Evolutionary conservation across 352 stramenopile genomes (phyloP).

Genomic region (Phytophthora palmivora): DNA sequence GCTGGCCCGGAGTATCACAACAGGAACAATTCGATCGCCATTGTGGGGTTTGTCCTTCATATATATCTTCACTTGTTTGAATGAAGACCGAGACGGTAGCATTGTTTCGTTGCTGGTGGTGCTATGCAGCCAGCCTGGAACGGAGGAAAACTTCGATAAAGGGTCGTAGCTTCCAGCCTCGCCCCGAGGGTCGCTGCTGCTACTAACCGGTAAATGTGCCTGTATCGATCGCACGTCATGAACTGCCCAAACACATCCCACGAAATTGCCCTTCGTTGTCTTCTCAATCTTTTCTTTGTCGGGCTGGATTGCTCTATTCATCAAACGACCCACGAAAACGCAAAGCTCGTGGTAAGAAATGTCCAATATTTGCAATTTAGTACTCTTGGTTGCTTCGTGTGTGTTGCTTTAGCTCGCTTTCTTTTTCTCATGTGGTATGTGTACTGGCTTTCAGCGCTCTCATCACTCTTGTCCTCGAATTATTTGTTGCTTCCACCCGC

Average conservation of each 20-base stretch:
- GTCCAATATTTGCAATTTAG: background rate
- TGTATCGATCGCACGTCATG: conserved; percentile 4
- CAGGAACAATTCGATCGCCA: conserved; percentile 6
- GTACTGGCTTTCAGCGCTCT: background rate
- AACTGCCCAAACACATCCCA: background rate
- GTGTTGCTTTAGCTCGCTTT: background rate
- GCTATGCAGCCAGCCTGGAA: background rate
- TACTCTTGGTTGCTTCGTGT: background rate
- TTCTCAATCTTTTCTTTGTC: conserved; percentile 4
- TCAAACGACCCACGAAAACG: background rate
- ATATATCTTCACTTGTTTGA: background rate
- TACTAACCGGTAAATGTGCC: too few species aligned
- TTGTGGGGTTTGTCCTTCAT: conserved; percentile 12
- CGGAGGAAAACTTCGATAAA: background rate
- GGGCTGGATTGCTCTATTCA: background rate
- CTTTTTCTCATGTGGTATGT: background rate
- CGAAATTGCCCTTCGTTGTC: background rate
- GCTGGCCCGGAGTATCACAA: conserved; percentile 5
- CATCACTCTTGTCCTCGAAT: conserved; percentile 1
- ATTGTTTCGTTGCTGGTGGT: background rate
- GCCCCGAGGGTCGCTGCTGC: too few species aligned
- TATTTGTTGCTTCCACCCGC: background rate
- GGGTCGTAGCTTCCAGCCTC: too few species aligned
- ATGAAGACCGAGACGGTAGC: conserved; percentile 1
- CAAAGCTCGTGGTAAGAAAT: background rate